Base-by-base conservation (phyloP, 1,139 yeast genomes). In the Petasospora rhodanensis region DNA sequence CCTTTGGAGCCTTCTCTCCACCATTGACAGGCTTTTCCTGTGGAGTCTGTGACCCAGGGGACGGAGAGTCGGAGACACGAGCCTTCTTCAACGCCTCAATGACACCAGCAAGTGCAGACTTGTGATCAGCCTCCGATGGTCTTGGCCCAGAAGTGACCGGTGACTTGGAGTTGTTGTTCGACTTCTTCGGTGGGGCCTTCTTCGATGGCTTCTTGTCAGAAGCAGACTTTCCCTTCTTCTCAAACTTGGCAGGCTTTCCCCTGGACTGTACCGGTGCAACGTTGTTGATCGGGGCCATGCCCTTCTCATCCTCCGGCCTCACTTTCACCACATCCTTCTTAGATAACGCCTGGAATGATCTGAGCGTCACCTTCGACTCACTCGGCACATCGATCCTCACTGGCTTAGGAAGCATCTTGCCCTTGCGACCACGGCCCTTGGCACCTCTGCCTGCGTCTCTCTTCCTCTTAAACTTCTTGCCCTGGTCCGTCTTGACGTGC, bases 271-370 rank as follows among this genome's bases (percentile, higher is more conserved):
- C 14, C 7, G 18, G 14, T 7, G 14, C 21, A 22, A 12, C 20
- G 14, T 22, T 24, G 15, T 28, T 34, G 27, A 20, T 6, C 13
- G 31, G 32, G 7, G 34, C 18, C 4, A 32, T 3, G 4, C 27
- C 28, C 15, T 18, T 37, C 24, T 48, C 53, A 33, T 49, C 53
- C 11, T 29, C 38, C 7, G 53, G 53, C 29, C 26, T 46, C 14
- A 37, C 24, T 28, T 42, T 43, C n/a, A 28, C 29, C 4, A 45
- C 40, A 18, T 43, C 42, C 12, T 42, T 36, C 16, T 39, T 29
- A 11, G 46, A 40, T 28, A 49, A 25, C 2, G 53, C 60, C 29
- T 53, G 55, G 40, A 61, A 61, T 12, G 58, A 52, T 32, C 54
- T 47, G 27, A 61, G 34, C 21, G 53, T 54, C n/a, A 49, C 42